Conservation (phyloP, 345 rosid species). For the Raphanus sativus region DNA sequence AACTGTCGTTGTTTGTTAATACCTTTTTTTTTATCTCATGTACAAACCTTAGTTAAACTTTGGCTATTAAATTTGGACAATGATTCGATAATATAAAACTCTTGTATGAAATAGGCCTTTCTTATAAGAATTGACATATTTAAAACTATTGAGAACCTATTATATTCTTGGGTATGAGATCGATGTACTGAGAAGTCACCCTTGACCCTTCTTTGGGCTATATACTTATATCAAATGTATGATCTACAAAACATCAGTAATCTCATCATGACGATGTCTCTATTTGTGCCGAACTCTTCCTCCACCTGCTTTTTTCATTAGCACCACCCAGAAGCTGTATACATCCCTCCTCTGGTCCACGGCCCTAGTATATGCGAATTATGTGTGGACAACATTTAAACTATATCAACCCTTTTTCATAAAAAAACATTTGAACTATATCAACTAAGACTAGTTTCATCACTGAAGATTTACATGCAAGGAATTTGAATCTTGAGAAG, state of each 20-base stretch:
- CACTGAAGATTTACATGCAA: neutral
- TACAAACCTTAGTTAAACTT: neutral
- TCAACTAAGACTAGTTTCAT: neutral
- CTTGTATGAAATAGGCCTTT: neutral
- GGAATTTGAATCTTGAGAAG: neutral
- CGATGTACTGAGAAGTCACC: neutral
- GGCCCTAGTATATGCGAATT: conserved; percentile 60
- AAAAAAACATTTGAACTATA: neutral
- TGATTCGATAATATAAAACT: neutral
- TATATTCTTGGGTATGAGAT: neutral
- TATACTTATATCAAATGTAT: neutral
- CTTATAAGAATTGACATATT: neutral
- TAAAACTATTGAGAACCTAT: neutral
- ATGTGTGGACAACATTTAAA: conserved; percentile 41
- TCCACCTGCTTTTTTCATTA: conserved; percentile 75
- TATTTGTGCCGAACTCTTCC: conserved; percentile 60
- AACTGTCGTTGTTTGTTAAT: conserved; percentile 48
- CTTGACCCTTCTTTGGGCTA: neutral
- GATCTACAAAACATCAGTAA: neutral
- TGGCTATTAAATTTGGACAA: neutral
- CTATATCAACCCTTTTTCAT: neutral
- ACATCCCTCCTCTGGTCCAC: conserved; percentile 75
- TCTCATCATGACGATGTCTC: conserved; percentile 50
- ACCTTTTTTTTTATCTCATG: too few relatives aligned
- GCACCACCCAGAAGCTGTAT: conserved; percentile 83